Base-by-base conservation (phyloP, 169 alveolate genomes). In the Plasmodium blacklocki region DNA sequence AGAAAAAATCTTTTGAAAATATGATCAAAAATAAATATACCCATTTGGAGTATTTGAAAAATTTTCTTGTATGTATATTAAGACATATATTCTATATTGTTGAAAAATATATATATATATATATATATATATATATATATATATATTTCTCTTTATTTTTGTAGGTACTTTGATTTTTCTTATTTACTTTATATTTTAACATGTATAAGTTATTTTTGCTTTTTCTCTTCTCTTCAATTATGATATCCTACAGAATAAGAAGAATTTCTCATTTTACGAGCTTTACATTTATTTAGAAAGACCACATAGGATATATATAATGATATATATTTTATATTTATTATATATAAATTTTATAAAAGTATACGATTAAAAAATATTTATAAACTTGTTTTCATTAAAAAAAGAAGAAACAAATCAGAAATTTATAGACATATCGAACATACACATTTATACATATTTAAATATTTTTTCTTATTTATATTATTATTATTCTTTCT, bases 1-100 rank as follows among this genome's bases (percentile, higher is more conserved):
- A 67, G 18, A 80, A 67, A 80, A 80, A 26, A 29, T 80, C 90
- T 80, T 80, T 80, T 47, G 83, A 52, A 67, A 80, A 80, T 29
- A 80, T 58, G 15, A 80, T 62, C n/a, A 80, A 67, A 72, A 66
- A 52, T 67, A 80, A 71, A 60, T 80, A 80, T 45, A 80, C 66
- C 32, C 67, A n/a, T 45, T 21, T 66, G 45, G 66, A 19, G 23
- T 26, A 43, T 11, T 43, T 52, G 54, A 11, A 50, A 21, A 80
- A 60, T 47, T 60, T 50, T 3, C 23, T 58, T 49, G 71, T 67
- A 45, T 15, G 1, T 43, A 23, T 11, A 7, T 54, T 47, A 49
- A 71, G 19, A 32, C 43, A 43, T 39, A 67, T 59, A 23, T 49
- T 62, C 90, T 80, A 67, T 26, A 43, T 21, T 63, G 14, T 2